These are phyloP conservation scores for Halophytophthora batemanensis DNA, from an alignment of 352 stramenopile genomes.

Conservation along the genomic window DNA sequence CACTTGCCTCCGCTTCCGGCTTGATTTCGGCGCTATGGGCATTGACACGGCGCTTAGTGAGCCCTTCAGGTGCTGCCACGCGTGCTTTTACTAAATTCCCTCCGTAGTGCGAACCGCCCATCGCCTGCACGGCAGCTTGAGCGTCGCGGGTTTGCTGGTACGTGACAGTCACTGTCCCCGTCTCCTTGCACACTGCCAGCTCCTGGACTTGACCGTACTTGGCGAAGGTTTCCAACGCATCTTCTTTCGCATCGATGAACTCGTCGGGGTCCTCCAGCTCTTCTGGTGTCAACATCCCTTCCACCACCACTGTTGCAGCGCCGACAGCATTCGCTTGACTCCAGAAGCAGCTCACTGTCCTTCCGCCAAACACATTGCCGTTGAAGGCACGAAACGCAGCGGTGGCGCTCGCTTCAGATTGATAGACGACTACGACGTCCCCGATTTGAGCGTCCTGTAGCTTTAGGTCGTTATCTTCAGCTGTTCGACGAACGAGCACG, in stretches of 20 bases:
- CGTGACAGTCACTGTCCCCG: constrained; percentile 13
- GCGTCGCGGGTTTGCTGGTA: constrained; percentile 17
- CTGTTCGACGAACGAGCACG: constrained; percentile 15
- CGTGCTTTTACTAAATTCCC: constrained; percentile 19
- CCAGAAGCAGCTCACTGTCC: constrained; percentile 15
- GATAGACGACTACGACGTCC: constrained; percentile 23
- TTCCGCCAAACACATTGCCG: constrained; percentile 34
- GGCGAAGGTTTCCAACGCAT: constrained; percentile 24
- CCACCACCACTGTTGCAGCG: constrained; percentile 1
- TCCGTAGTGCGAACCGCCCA: constrained; percentile 35
- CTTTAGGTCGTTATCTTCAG: background rate
- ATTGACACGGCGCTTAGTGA: too few relatives aligned
- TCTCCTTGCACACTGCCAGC: constrained; percentile 11
- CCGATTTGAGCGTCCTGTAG: background rate
- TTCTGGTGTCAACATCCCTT: constrained; percentile 16
- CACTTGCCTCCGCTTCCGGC: constrained; percentile 1
- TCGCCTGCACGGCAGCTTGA: constrained; percentile 7
- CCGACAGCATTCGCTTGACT: constrained; percentile 1
- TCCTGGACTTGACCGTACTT: constrained; percentile 14
- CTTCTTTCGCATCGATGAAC: constrained; percentile 27
- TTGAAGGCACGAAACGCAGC: constrained; percentile 19
- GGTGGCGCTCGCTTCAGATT: constrained; percentile 5
- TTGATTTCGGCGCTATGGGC: background rate
- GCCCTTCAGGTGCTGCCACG: too few relatives aligned
- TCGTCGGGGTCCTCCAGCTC: constrained; percentile 48